Evolutionary conservation across 129 eudicot genomes (phyloP), one percentile per base, ranked within the genome.

Genomic region (Saussurea involucrata): DNA sequence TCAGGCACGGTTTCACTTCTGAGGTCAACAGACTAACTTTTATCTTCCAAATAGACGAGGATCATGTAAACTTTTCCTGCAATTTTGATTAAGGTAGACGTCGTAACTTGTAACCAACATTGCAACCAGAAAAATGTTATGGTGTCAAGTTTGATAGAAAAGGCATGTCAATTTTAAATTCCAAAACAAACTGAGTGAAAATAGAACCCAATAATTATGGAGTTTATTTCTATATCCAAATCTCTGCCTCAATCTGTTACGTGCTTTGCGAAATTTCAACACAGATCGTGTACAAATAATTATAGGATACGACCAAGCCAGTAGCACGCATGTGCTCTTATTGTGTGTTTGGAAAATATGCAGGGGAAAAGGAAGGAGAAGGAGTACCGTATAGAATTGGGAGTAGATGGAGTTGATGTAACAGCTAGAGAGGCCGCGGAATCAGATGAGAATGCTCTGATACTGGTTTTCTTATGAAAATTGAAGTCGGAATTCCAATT

Each of bases 341-440:
- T n/a, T 17, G 11, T 6, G 25, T 6, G 64, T 6, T 57, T 20
- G 4, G 27, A 57, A 57, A 57, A 21, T 57, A 18, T 57, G 11
- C 13, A 57, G 64, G 8, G 24, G 24, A 6, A 55, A 20, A 46
- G 76, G 42, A n/a, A 44, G 64, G 6, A 70, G 75, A 12, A 12
- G 18, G 33, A 66, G 32, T 84, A 89, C 95, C 91, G 74, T 74
- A 71, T 75, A 3, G 85, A 82, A 74, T 79, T 37, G 58, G 80
- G 15, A 24, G 44, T 27, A 64, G 80, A 36, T 13, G 63, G 27
- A 11, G 46, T n/a, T 37, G 92, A 73, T 36, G 8, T 40, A 29
- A 80, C 64, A 71, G 82, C 77, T 24, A 69, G n/a, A 74, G 73
- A 71, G 46, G 86, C 88, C 11, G 83, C 37, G 13, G 85, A 76